phyloP scores from a whole-genome alignment of 1,284 basidiomycete genomes.

The Thecaphora thlaspeos region DNA sequence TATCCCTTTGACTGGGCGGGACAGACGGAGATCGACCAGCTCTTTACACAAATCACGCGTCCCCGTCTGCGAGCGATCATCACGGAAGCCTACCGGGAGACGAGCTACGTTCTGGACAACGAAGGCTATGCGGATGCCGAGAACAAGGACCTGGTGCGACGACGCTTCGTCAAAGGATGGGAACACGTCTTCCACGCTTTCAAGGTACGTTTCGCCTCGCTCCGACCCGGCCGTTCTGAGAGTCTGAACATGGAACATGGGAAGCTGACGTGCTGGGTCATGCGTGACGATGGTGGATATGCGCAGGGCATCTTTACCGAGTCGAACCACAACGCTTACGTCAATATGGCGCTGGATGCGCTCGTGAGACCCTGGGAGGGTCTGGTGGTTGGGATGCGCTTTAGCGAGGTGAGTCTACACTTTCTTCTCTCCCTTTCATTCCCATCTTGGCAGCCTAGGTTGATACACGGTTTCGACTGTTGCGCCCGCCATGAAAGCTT shows the following conservation, averaged over 20 bases:
- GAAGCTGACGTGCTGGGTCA: too few relatives aligned
- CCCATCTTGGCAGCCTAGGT: too few relatives aligned
- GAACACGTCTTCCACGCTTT: constrained; percentile 66
- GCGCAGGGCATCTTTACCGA: constrained; percentile 78
- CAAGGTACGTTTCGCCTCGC: background rate
- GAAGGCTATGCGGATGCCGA: constrained; percentile 79
- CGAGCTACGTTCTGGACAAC: constrained; percentile 79
- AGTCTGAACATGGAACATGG: too few relatives aligned
- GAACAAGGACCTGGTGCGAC: constrained; percentile 78
- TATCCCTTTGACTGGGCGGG: constrained; percentile 2
- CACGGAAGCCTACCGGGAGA: constrained; percentile 82
- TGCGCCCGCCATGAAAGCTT: constrained; percentile 69
- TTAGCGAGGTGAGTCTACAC: constrained; percentile 71
- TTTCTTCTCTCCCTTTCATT: background rate
- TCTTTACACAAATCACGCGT: constrained; percentile 87
- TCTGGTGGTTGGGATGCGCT: constrained; percentile 74
- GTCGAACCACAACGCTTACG: constrained; percentile 80
- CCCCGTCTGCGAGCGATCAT: constrained; percentile 80
- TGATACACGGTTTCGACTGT: too few relatives aligned
- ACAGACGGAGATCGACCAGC: constrained; percentile 83
- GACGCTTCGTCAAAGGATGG: constrained; percentile 82
- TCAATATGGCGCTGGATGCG: constrained; percentile 78
- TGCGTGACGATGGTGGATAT: too few relatives aligned
- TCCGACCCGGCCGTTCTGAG: too few relatives aligned
- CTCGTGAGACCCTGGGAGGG: constrained; percentile 93